Evolutionary conservation across 805 yeast genomes (phyloP).

Genomic region (Wickerhamomyces sydowiorum): DNA sequence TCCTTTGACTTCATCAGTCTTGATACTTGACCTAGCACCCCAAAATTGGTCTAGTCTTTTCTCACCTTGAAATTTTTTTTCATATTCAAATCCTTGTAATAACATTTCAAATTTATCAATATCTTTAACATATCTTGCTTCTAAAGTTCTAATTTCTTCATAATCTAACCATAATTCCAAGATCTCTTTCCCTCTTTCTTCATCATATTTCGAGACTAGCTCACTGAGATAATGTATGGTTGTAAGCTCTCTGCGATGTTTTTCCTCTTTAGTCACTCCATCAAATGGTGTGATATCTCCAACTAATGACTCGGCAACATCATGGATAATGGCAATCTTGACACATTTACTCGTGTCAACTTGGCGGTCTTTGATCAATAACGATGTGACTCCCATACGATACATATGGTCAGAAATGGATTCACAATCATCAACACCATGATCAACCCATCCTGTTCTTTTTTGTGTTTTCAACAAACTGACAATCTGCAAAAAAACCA

Average conservation of each 20-base stretch:
- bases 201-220: constrained; percentile 61
- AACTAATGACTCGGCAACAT: constrained; percentile 88
- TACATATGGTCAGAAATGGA: constrained; percentile 95
- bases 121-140: constrained; percentile 89
- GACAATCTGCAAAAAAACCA: constrained; percentile 59
- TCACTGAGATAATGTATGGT: constrained; percentile 64
- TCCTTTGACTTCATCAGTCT: constrained; percentile 61
- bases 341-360: constrained; percentile 66
- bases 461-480: constrained; percentile 69
- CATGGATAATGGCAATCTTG: constrained; percentile 86
- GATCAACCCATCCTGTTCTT: constrained; percentile 94
- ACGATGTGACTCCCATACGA: constrained; percentile 78
- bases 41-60: constrained; percentile 68
- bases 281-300: constrained; percentile 93
- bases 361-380: constrained; percentile 50
- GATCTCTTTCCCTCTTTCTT: constrained; percentile 55
- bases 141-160: constrained; percentile 74
- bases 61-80: constrained; percentile 51
- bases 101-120: constrained; percentile 88
- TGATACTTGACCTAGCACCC: constrained; percentile 53
- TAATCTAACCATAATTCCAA: constrained; percentile 79
- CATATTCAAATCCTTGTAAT: constrained; percentile 80
- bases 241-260: constrained; percentile 72
- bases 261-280: constrained; percentile 67
- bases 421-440: constrained; percentile 38